Evolutionary conservation across 495 filamentous ascomycete genomes (phyloP).

Genomic region (Friedmanniomyces endolithicus): DNA sequence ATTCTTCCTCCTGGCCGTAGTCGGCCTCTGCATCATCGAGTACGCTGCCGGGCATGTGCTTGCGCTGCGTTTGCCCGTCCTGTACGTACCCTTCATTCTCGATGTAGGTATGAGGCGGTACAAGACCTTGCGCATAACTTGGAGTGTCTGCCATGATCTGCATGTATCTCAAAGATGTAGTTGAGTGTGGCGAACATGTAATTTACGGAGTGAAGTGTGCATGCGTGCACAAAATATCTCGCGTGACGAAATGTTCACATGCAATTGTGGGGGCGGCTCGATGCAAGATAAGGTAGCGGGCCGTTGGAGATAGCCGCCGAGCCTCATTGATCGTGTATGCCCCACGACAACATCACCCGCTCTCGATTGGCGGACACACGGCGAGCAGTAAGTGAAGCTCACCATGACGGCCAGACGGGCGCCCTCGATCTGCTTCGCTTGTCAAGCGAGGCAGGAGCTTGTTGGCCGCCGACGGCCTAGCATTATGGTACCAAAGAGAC

Average conservation of each 20-base stretch:
- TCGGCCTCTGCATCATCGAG: not conserved
- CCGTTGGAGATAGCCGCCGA: not conserved
- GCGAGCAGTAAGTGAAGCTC: no score
- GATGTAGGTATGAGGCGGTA: slow-evolving; percentile 13
- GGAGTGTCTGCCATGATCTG: not conserved
- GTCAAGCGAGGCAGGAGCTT: slow-evolving; percentile 10
- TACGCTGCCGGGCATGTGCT: slow-evolving; percentile 10
- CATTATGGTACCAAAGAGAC: not conserved
- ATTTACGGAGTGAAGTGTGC: no score
- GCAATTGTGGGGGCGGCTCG: not conserved
- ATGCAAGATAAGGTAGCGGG: no score
- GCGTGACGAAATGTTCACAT: not conserved
- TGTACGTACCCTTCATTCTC: slow-evolving; percentile 14
- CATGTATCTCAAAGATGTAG: no score
- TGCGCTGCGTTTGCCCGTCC: slow-evolving; percentile 9
- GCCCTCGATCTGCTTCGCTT: slow-evolving; percentile 13
- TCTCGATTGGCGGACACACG: not conserved
- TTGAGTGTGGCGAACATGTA: no score
- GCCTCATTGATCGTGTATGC: not conserved
- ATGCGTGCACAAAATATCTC: not conserved
- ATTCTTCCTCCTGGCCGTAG: slow-evolving; percentile 45
- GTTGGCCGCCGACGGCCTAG: slow-evolving; percentile 1
- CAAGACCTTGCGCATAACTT: not conserved
- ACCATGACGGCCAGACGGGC: slow-evolving; percentile 13
- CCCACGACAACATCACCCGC: not conserved